phyloP scores from a whole-genome alignment of 2,329 filamentous ascomycete genomes.

The Cadophora sp. region DNA sequence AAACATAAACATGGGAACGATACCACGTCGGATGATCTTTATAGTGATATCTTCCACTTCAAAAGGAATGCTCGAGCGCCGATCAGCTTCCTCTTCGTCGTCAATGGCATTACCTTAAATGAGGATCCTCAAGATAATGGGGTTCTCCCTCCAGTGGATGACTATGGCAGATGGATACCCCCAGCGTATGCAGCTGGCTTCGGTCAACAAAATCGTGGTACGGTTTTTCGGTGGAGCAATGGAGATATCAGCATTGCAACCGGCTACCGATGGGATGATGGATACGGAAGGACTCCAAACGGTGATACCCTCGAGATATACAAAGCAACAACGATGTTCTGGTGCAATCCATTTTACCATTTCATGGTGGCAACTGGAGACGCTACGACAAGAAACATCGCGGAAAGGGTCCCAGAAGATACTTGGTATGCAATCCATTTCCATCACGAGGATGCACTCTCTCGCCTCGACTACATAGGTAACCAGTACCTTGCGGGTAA shows the following conservation, averaged over 20 bases:
- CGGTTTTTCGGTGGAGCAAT: constrained; percentile 37
- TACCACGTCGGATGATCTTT: too few relatives aligned
- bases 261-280: constrained; percentile 12
- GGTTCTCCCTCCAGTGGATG: constrained; percentile 21
- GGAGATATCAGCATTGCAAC: not conserved
- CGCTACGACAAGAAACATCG: constrained; percentile 19
- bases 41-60: too few relatives aligned
- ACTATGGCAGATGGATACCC: constrained; percentile 35
- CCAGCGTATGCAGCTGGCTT: constrained; percentile 32
- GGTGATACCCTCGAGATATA: constrained; percentile 20
- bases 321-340: constrained; percentile 29
- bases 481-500: constrained; percentile 26
- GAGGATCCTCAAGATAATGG: constrained; percentile 36
- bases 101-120: constrained; percentile 49
- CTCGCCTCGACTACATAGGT: constrained; percentile 21
- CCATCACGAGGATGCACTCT: constrained; percentile 19
- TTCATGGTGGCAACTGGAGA: constrained; percentile 27
- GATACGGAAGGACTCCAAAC: not conserved
- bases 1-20: too few relatives aligned
- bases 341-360: constrained; percentile 28
- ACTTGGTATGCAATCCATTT: constrained; percentile 32
- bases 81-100: constrained; percentile 47
- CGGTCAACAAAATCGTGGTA: constrained; percentile 25
- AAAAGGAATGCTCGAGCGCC: not conserved
- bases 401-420: not conserved